Evolutionary conservation across 768 basidiomycete species (phyloP), one percentile per base, ranked within the genome.

Genomic region (Boletus patriciae): DNA sequence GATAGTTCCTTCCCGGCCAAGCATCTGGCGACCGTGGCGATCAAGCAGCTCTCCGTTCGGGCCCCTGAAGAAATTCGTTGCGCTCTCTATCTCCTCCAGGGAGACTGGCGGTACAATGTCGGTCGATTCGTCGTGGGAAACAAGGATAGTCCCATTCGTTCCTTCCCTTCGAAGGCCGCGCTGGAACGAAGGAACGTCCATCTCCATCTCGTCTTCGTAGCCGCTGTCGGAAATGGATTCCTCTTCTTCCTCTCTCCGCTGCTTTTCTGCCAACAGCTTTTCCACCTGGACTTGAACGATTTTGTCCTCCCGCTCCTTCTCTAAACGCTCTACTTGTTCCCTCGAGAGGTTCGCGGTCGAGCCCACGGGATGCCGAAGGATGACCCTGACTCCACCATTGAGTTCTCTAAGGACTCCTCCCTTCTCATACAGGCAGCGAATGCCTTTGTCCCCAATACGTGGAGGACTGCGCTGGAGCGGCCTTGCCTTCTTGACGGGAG

Each of bases 401-500:
- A 59, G 47, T 9, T 61, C 60, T 12, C 50, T 54, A 11, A 66
- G 58, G 2, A 62, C 58, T 0, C 60, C 61, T 0, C 47, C 57
- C 6, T 61, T 54, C 6, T 63, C 52, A 34, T 65, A 67, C 19
- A 65, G 34, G 42, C 63, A 65, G 1, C 64, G 57, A n/a, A 72
- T 13, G 2, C 65, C 70, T 16, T 61, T 65, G 56, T 68, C 67
- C 1, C 72, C 72, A 9, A 72, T 65, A n/a, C 66, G 68, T 6
- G 49, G 37, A 6, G 72, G 70, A 36, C 66, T 70, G n/a, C 41
- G 63, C 31, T 65, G 65, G 34, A 73, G 69, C 1, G 68, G 70
- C 37, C 23, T 64, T 15, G 54, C 45, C 33, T 57, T 69, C 62
- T 73, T 73, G 18, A 68, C 42, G 1, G 72, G 71, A 0, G 72